Evolutionary conservation across 2,329 filamentous ascomycete species (phyloP).

Genomic region (Macrophomina phaseolina): DNA sequence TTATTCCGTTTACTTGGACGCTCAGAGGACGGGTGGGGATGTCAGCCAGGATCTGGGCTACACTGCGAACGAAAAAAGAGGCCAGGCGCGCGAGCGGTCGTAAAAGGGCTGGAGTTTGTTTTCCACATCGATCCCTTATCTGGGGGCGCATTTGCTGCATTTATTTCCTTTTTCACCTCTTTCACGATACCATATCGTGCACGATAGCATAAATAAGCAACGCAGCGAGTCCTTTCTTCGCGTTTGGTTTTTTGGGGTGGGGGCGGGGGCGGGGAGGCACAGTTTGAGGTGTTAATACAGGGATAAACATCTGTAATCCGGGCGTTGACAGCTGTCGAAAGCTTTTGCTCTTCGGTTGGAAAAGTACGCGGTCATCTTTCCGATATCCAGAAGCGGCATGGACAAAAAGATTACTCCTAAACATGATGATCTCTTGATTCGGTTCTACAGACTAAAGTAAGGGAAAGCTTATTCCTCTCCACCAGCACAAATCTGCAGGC

Average conservation of each 20-base stretch:
- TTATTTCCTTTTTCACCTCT: neutral
- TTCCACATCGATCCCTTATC: neutral
- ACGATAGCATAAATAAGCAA: neutral
- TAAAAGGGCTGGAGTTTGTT: neutral
- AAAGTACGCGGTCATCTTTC: too few species aligned
- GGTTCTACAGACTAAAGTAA: too few species aligned
- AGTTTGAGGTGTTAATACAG: too few species aligned
- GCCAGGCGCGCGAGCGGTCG: conserved; percentile 4
- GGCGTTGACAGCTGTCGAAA: too few species aligned
- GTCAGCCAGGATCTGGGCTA: neutral
- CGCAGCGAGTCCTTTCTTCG: neutral
- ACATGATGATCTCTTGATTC: too few species aligned
- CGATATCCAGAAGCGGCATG: too few species aligned
- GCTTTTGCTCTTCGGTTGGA: too few species aligned
- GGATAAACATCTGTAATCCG: too few species aligned
- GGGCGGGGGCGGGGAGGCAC: too few species aligned
- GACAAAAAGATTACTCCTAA: too few species aligned
- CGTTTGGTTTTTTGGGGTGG: neutral
- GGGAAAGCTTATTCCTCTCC: too few species aligned
- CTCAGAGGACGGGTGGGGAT: neutral
- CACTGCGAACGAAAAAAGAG: neutral
- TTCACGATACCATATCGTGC: neutral
- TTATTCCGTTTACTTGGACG: neutral
- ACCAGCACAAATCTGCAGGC: too few species aligned
- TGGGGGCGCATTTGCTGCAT: neutral